Evolutionary conservation across 1,284 basidiomycete genomes (phyloP), one percentile per base, ranked within the genome.

Genomic region (Hortiboletus rubellus): DNA sequence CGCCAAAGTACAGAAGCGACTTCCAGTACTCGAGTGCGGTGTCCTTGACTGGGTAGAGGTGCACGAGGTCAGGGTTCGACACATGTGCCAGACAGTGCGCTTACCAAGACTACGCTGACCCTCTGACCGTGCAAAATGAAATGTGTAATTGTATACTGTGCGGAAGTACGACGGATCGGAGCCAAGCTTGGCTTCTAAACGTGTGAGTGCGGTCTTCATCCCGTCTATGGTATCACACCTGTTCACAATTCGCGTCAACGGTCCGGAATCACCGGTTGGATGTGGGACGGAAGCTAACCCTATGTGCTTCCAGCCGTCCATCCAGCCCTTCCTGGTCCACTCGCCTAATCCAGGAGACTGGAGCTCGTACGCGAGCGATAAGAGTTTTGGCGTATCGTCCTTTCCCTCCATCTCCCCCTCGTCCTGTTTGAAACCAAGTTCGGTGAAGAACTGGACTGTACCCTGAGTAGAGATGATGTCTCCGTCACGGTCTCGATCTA

Each of bases 141-240:
- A 99, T 0, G 93, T 91, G 73, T 89, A 90, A 63, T 83, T 84
- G 77, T 98, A 99, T 11, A 98, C 92, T 61, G 86, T 85, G 61
- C 83, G 84, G 76, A 96, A 98, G 74, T 94, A 94, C 0, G 73
- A 77, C 0, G 85, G 77, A 66, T 96, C 87, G 8, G 80, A 77
- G 27, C 79, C 81, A 42, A 96, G 83, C 66, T 84, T 84, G 49
- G 79, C 74, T 42, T 87, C 80, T 55, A 96, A 75, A 34, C 74
- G 76, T 2, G 78, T 70, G 15, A 96, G 76, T 17, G 82, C 73
- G 3, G 70, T 66, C 66, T 84, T 83, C 85, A 96, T 93, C 10
- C 74, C 77, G 3, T 80, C 73, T 60, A 94, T 77, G 14, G 86
- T 81, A 72, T 96, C 94, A 64, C 83, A 83, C 36, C 92, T 92